Evolutionary conservation across 352 stramenopile genomes (phyloP), one percentile per base, ranked within the genome.

Genomic region (Phytophthora crassamura): DNA sequence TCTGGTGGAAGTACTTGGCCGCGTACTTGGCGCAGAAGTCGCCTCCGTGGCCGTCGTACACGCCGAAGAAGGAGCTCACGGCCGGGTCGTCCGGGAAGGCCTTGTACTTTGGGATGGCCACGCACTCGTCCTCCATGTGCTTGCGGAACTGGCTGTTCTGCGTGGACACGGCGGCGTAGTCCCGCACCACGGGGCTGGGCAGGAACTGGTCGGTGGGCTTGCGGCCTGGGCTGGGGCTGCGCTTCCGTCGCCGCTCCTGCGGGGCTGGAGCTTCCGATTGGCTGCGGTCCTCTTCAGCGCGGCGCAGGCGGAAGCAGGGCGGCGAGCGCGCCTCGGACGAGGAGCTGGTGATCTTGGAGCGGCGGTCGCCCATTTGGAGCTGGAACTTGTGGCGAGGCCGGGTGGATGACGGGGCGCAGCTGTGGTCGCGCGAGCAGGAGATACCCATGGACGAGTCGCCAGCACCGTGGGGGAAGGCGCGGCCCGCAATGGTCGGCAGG

Each of bases 101-200:
- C 47, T 62, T 74, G 54, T 86, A 90, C 53, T 82, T 80, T 22
- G 82, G 82, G 58, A 92, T 88, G 25, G 82, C 82, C 10, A 94
- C 83, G 68, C 83, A 92, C 54, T 90, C 84, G 69, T 95, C 87
- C 58, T 95, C 87, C 87, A 95, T 95, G 69, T 89, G 46, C 51
- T 88, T 84, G 22, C 85, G 74, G 57, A 90, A 90, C 58, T 82
- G 80, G 61, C 80, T 88, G 74, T 94, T 94, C 65, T 94, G 86
- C 14, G 85, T 89, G 30, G 82, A 88, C 45, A 92, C 77, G 20
- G 84, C 86, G 8, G 78, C 84, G 66, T 87, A 93, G 57, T 93
- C 84, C 25, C 75, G 67, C 54, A 90, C 77, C 1, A 89, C 67
- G 11, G 77, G 69, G 38, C 75, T 86, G 3, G 78, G 63, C 50